These are phyloP conservation scores for Eucalyptus victrix DNA, from an alignment of 345 rosid genomes.

Conservation along the genomic window DNA sequence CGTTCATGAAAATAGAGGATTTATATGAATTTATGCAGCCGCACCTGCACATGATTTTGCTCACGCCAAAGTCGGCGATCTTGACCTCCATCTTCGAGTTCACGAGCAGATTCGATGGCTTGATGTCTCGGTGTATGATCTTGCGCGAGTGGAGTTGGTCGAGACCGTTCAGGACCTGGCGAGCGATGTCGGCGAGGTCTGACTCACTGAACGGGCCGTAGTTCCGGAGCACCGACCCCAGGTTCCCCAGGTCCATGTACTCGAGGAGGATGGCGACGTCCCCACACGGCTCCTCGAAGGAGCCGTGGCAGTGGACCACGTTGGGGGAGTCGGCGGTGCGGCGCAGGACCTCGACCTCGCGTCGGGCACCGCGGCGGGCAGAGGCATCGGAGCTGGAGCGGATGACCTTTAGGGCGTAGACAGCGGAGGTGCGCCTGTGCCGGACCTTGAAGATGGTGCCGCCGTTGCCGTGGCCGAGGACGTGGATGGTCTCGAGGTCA, in stretches of 20 bases:
- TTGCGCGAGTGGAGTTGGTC: conserved; percentile 50
- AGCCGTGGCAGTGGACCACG: conserved; percentile 47
- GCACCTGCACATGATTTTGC: conserved; percentile 56
- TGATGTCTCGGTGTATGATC: conserved; percentile 78
- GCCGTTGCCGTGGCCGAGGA: conserved; percentile 74
- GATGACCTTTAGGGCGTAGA: conserved; percentile 58
- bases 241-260: conserved; percentile 66
- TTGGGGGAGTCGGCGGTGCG: conserved; percentile 35
- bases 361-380: conserved; percentile 35
- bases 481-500: conserved; percentile 59
- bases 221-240: conserved; percentile 26
- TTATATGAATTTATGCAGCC: background rate
- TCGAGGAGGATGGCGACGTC: conserved; percentile 69
- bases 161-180: conserved; percentile 56
- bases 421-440: conserved; percentile 35
- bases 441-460: conserved; percentile 66
- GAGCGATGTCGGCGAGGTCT: conserved; percentile 32
- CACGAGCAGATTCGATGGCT: conserved; percentile 70
- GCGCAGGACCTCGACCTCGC: conserved; percentile 73
- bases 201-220: conserved; percentile 40
- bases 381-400: conserved; percentile 42
- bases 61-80: conserved; percentile 80
- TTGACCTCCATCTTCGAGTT: conserved; percentile 50
- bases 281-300: conserved; percentile 47
- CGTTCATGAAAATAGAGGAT: background rate